phyloP scores from a whole-genome alignment of 1,284 basidiomycete species.

The Amylostereum chailletii region DNA sequence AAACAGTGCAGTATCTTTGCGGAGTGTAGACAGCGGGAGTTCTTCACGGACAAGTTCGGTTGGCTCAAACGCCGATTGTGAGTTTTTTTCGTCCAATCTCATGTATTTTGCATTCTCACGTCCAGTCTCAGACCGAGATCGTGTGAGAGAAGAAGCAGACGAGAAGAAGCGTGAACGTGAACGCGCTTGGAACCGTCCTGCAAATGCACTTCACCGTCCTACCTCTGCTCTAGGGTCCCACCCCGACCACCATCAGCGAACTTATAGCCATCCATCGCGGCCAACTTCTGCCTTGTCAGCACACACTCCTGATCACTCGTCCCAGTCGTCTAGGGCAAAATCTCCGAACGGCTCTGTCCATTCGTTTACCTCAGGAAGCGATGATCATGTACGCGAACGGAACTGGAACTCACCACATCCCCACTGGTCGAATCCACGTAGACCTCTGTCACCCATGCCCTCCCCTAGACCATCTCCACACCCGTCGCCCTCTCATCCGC shows the following conservation, averaged over 20 bases:
- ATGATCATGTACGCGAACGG: constrained; percentile 36
- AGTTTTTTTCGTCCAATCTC: constrained; percentile 28
- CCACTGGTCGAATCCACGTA: constrained; percentile 27
- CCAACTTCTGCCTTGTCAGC: constrained; percentile 18
- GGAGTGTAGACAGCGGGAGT: constrained; percentile 8
- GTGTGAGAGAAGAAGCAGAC: constrained; percentile 29
- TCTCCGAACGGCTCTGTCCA: constrained; percentile 31
- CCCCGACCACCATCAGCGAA: constrained; percentile 17
- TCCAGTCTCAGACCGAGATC: constrained; percentile 31
- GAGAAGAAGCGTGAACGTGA: constrained; percentile 39
- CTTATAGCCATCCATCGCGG: constrained; percentile 17
- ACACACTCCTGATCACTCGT: constrained; percentile 17
- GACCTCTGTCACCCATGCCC: not conserved
- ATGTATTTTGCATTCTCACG: constrained; percentile 14
- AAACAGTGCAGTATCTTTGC: constrained; percentile 3
- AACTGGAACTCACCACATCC: constrained; percentile 56
- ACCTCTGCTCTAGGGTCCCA: constrained; percentile 12
- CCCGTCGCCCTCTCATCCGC: constrained; percentile 3
- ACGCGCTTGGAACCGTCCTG: constrained; percentile 39
- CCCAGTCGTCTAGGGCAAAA: constrained; percentile 26
- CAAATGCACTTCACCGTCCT: constrained; percentile 23
- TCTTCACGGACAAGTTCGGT: constrained; percentile 12
- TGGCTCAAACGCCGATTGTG: constrained; percentile 16
- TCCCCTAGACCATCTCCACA: constrained; percentile 4
- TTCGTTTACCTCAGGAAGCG: constrained; percentile 11